Base-by-base conservation (phyloP, 2,329 filamentous ascomycete species). In the Trematosphaeria pertusa region DNA sequence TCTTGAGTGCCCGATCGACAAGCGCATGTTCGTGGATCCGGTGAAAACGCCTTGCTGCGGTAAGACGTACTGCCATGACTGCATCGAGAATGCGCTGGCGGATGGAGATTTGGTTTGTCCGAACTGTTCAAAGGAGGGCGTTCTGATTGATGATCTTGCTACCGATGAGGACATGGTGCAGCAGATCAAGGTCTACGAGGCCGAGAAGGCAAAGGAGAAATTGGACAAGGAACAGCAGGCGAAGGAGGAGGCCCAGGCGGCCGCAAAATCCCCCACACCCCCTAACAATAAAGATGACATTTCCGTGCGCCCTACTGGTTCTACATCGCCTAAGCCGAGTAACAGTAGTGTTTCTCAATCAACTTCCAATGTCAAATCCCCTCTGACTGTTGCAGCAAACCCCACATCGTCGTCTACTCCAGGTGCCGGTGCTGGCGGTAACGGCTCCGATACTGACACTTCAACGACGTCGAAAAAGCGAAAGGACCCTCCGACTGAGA, bases 51-150 rank as follows among this genome's bases (percentile, higher is more conserved):
- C 94, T 60, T 99, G 94, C 84, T 99, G 94, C 81, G 85, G 89
- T 78, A 95, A 89, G 83, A 97, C 92, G 71, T 99, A 96, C 81
- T 99, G 94, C 83, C 94, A 94, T 84, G 91, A 97, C 73, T 99
- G 94, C 87, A 97, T 99, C 77, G 95, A 94, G 73, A 96, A 96
- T 84, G 90, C 92, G 76, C 87, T 99, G 75, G 93, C 97, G 77
- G 92, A 97, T 80, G 94, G 88, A 83, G 94, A 99, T 82, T 91
- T 99, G 76, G 81, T 92, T 74, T 99, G 94, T 75, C 94, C 94
- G 56, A 87, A 87, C 61, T 99, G 94, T 80, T 85, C 89, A 75
- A 88, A 87, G 54, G 91, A 96, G 71, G 90, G 90, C 67, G 90
- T 97, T 57, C 81, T 97, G 65, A 89, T 97, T 76, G 93, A 97